Evolutionary conservation across 164 flowering plant species (phyloP), one percentile per base, ranked within the genome.

Genomic region (Taxillus chinensis): DNA sequence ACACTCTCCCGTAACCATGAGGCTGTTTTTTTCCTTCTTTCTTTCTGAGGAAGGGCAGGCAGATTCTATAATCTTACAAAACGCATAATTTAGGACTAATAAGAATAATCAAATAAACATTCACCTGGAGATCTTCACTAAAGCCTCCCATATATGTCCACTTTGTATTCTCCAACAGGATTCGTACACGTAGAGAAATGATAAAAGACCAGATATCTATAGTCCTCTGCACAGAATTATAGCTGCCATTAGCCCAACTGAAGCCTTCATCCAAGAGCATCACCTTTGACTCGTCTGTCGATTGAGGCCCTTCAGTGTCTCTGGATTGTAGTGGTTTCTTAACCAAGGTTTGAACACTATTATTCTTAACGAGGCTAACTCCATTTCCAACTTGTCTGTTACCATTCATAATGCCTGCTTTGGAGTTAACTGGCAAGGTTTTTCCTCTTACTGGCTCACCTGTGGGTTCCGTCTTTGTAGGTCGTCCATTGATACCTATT

Each of bases 221-320:
- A 52, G 68, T 73, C 79, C 99, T 83, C 64, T 89, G 92, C 71
- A 52, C 49, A 13, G 84, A 68, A 73, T 65, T 90, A 67, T 90
- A 93, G 55, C 87, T 85, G 39, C 89, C 96, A 65, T 80, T 84
- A 15, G 99, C 89, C 97, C 99, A 90, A 63, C 96, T 84, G 70
- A 86, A 93, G 62, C 83, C 79, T 76, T 87, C 90, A 78, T 86
- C 95, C 3, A 87, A 79, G 16, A 92, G 95, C 62, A 90, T 67
- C 68, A 87, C 78, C 77, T 76, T 80, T 4, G 79, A 76, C 64
- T 78, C 89, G 53, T 88, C 95, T 5, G 69, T 5, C 37, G 83
- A 84, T 8, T 85, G 85, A 67, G 83, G 74, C 54, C 78, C 80
- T 39, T 68, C 68, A 55, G 75, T 27, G 4, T 41, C 65, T 14